Conservation (phyloP, 495 filamentous ascomycete species). For the Xylaria venustula region DNA sequence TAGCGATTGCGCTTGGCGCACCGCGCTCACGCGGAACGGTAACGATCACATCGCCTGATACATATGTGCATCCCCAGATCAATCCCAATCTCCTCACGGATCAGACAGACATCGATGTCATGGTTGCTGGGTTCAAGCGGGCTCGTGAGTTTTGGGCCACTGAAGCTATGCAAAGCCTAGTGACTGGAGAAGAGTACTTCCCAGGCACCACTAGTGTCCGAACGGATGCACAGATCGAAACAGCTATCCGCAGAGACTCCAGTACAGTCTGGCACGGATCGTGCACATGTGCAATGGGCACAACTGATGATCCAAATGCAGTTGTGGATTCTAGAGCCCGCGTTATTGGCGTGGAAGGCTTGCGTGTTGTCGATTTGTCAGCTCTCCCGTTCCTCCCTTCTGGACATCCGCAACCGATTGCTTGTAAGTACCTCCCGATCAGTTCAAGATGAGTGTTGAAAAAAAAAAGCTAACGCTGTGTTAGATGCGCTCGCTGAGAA, state of each 20-base stretch:
- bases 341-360: slow-evolving; percentile 49
- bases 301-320: slow-evolving; percentile 35
- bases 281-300: slow-evolving; percentile 60
- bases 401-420: slow-evolving; percentile 43
- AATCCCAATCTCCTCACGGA: slow-evolving; percentile 55
- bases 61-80: slow-evolving; percentile 48
- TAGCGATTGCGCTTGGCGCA: slow-evolving; percentile 42
- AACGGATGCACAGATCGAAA: slow-evolving; percentile 53
- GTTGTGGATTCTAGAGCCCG: slow-evolving; percentile 51
- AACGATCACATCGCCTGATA: slow-evolving; percentile 46
- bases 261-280: slow-evolving; percentile 50
- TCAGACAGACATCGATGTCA: slow-evolving; percentile 53
- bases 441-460: too few relatives aligned
- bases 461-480: not conserved
- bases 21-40: slow-evolving; percentile 57
- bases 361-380: slow-evolving; percentile 61
- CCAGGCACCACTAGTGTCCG: slow-evolving; percentile 47
- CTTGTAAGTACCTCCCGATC: too few relatives aligned
- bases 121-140: slow-evolving; percentile 55
- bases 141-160: slow-evolving; percentile 38
- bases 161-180: slow-evolving; percentile 28
- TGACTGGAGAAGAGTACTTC: slow-evolving; percentile 45
- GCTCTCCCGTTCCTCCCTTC: slow-evolving; percentile 57
- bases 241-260: slow-evolving; percentile 36
- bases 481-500: not conserved